Percentiles rank a stretch among this genome's conserved stretches.
Conservation (phyloP, 257 asterid species). For the Scutellaria baicalensis region DNA sequence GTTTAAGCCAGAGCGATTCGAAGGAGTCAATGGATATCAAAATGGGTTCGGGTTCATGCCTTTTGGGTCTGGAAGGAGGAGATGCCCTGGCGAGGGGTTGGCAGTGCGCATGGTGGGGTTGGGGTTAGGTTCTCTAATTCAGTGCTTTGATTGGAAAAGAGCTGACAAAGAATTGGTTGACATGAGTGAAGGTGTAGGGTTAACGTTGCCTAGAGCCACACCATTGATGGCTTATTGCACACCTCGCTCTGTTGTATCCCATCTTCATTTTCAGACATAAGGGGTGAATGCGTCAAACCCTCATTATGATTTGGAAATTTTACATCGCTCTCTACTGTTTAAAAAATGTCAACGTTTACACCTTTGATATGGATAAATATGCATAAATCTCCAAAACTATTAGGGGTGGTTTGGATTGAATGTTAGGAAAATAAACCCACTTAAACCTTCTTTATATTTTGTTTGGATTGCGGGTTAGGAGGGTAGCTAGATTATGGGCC, state of each 20-base stretch:
- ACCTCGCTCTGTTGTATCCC: neutral
- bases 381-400: too few species aligned
- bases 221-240: conserved; percentile 23
- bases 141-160: conserved; percentile 41
- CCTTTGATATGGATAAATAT: too few species aligned
- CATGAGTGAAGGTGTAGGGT: conserved; percentile 15
- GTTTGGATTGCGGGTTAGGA: too few species aligned
- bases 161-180: neutral
- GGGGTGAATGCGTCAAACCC: too few species aligned
- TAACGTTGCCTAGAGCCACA: conserved; percentile 13
- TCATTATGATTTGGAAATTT: too few species aligned
- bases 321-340: too few species aligned
- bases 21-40: neutral
- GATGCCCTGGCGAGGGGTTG: conserved; percentile 24
- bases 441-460: too few species aligned
- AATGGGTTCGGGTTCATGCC: conserved; percentile 14
- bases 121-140: conserved; percentile 16
- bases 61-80: conserved; percentile 33
- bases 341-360: too few species aligned
- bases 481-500: too few species aligned
- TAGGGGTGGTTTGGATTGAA: too few species aligned
- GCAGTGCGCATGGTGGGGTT: conserved; percentile 16
- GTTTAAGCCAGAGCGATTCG: conserved; percentile 31
- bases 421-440: too few species aligned
- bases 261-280: neutral